phyloP scores from a whole-genome alignment of 2,329 filamentous ascomycete species.

The Alternaria sp. region DNA sequence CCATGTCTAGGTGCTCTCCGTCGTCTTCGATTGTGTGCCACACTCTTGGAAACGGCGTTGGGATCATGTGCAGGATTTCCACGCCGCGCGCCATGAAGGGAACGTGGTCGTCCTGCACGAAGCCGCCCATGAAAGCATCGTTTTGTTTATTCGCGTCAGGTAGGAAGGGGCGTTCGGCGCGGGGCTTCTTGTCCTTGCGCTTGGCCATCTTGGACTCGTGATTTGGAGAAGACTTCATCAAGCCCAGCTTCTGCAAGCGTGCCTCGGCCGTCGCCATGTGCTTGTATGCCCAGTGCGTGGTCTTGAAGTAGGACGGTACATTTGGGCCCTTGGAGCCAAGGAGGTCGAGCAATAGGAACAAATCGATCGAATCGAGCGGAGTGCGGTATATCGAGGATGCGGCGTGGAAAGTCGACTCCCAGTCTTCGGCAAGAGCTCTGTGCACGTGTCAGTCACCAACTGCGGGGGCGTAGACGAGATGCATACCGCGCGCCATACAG shows the following conservation, averaged over 20 bases:
- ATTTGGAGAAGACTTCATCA: slow-evolving; percentile 70
- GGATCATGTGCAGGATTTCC: slow-evolving; percentile 91
- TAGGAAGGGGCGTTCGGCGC: slow-evolving; percentile 65
- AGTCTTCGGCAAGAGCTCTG: slow-evolving; percentile 77
- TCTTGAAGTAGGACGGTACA: slow-evolving; percentile 87
- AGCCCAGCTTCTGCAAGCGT: slow-evolving; percentile 72
- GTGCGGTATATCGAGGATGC: slow-evolving; percentile 77
- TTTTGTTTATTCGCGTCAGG: slow-evolving; percentile 61
- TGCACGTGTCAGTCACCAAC: background rate
- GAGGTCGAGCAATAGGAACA: slow-evolving; percentile 90
- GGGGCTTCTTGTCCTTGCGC: slow-evolving; percentile 40
- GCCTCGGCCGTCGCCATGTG: slow-evolving; percentile 77
- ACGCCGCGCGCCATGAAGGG: slow-evolving; percentile 91
- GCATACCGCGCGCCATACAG: slow-evolving; percentile 85
- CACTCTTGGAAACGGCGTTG: slow-evolving; percentile 78
- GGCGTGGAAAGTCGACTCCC: slow-evolving; percentile 77
- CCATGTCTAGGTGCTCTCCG: slow-evolving; percentile 81
- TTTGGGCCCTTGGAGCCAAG: slow-evolving; percentile 74
- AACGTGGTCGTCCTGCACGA: slow-evolving; percentile 88
- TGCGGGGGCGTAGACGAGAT: no score
- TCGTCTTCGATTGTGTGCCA: slow-evolving; percentile 92
- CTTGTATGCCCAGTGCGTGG: slow-evolving; percentile 93
- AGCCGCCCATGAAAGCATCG: slow-evolving; percentile 60
- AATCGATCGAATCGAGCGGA: slow-evolving; percentile 79
- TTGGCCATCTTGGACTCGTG: slow-evolving; percentile 53